Evolutionary conservation across 306 rosid species (phyloP).

Genomic region (Dalbergia cultrata): DNA sequence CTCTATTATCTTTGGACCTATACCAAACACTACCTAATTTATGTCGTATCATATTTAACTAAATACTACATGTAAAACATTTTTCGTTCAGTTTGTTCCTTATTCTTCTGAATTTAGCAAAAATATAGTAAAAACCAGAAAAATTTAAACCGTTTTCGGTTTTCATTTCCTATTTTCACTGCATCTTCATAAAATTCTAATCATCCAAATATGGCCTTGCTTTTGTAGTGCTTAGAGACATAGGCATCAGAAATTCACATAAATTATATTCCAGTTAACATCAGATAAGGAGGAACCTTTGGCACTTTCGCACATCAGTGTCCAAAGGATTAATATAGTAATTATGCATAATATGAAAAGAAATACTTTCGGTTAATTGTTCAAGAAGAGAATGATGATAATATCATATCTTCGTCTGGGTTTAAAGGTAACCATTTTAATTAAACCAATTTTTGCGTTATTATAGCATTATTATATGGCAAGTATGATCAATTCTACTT

Average conservation of each 20-base stretch:
- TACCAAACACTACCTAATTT: too few relatives aligned
- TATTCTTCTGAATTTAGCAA: too few relatives aligned
- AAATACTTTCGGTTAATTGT: conserved; percentile 10
- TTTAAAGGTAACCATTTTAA: conserved; percentile 17
- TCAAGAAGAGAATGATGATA: conserved; percentile 5
- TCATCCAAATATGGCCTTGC: conserved; percentile 4
- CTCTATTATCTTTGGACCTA: too few relatives aligned
- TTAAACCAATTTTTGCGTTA: conserved; percentile 5
- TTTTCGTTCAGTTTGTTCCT: too few relatives aligned
- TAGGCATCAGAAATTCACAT: conserved; percentile 22
- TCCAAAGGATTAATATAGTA: conserved; percentile 13
- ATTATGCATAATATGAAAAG: conserved; percentile 9
- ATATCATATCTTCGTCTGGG: not conserved
- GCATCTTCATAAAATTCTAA: too few relatives aligned
- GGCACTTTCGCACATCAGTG: not conserved
- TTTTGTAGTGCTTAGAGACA: conserved; percentile 10
- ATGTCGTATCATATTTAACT: not conserved
- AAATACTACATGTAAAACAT: not conserved
- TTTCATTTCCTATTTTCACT: too few relatives aligned
- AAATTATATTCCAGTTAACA: conserved; percentile 15
- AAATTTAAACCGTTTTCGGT: too few relatives aligned
- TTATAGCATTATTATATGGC: not conserved
- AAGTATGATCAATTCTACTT: not conserved
- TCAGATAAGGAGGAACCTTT: conserved; percentile 5
- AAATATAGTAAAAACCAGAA: too few relatives aligned